A percentile compares a stretch with the other conserved stretches of the same genome.
Evolutionary conservation across 345 rosid species (phyloP).

Genomic region (Reutealis trisperma): DNA sequence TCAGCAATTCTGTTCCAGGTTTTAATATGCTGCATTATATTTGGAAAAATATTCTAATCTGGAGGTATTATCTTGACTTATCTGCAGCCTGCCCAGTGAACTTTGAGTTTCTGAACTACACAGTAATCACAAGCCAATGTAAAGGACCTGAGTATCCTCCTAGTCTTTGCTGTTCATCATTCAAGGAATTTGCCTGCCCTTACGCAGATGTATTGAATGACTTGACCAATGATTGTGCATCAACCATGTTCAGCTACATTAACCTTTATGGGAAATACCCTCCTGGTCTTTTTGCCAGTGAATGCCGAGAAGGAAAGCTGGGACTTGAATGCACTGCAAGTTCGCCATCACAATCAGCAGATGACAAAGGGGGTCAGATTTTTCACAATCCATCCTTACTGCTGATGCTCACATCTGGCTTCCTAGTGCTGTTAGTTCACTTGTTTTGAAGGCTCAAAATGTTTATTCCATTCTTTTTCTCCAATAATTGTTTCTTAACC

Average conservation of each 20-base stretch:
- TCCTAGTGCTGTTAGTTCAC: slow-evolving; percentile 6
- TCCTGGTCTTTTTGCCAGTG: slow-evolving; percentile 26
- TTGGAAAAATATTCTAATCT: background rate
- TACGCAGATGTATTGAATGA: slow-evolving; percentile 16
- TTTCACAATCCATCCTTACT: slow-evolving; percentile 7
- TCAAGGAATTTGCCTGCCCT: slow-evolving; percentile 34
- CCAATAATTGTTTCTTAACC: background rate
- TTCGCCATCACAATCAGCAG: slow-evolving; percentile 8
- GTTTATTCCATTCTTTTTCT: background rate
- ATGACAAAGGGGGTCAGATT: background rate
- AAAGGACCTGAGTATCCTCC: slow-evolving; percentile 27
- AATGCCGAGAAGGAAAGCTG: slow-evolving; percentile 20
- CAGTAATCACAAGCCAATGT: slow-evolving; percentile 31
- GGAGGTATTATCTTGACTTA: slow-evolving; percentile 9
- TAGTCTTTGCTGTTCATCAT: slow-evolving; percentile 13
- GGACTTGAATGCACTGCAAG: slow-evolving; percentile 31
- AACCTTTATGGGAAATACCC: slow-evolving; percentile 35
- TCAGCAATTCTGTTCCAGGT: background rate
- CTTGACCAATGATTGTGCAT: slow-evolving; percentile 30
- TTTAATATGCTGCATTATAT: background rate
- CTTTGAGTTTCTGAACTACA: slow-evolving; percentile 32
- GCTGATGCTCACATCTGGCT: slow-evolving; percentile 9
- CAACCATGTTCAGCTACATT: slow-evolving; percentile 35
- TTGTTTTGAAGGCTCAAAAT: slow-evolving; percentile 22
- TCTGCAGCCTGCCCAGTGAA: slow-evolving; percentile 31